Evolutionary conservation across 768 basidiomycete species (phyloP).

Genomic region (Boletus bicolor): DNA sequence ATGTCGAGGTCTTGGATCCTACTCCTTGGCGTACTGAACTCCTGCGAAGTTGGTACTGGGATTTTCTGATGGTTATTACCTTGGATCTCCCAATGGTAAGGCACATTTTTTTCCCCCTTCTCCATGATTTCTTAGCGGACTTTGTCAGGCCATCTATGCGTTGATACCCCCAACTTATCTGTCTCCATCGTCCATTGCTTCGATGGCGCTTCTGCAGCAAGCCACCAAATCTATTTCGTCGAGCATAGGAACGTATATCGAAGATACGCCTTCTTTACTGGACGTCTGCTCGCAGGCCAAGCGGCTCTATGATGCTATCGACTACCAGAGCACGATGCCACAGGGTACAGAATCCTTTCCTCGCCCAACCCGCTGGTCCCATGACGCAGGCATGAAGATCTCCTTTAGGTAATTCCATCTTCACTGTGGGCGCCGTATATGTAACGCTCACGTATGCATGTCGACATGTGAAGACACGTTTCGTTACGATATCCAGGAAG

Average conservation of each 20-base stretch:
- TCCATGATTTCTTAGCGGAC: background rate
- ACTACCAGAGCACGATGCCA: conserved; percentile 16
- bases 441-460: background rate
- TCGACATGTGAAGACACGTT: conserved; percentile 11
- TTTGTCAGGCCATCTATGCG: conserved; percentile 24
- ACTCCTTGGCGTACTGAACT: conserved; percentile 15
- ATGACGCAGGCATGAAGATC: conserved; percentile 25
- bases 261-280: conserved; percentile 7
- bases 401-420: conserved; percentile 20
- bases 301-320: conserved; percentile 22
- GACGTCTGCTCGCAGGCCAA: conserved; percentile 15
- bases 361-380: background rate
- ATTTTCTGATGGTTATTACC: conserved; percentile 26
- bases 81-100: conserved; percentile 36
- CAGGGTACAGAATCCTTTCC: conserved; percentile 24
- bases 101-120: background rate
- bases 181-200: conserved; percentile 30
- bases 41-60: conserved; percentile 38
- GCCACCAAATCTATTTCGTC: conserved; percentile 21
- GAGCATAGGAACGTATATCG: conserved; percentile 12
- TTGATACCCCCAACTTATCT: conserved; percentile 22
- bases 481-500: conserved; percentile 24
- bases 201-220: conserved; percentile 36
- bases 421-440: background rate
- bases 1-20: conserved; percentile 30